Evolutionary conservation across 768 basidiomycete genomes (phyloP).

Genomic region (Trichaptum fuscoviolaceum): DNA sequence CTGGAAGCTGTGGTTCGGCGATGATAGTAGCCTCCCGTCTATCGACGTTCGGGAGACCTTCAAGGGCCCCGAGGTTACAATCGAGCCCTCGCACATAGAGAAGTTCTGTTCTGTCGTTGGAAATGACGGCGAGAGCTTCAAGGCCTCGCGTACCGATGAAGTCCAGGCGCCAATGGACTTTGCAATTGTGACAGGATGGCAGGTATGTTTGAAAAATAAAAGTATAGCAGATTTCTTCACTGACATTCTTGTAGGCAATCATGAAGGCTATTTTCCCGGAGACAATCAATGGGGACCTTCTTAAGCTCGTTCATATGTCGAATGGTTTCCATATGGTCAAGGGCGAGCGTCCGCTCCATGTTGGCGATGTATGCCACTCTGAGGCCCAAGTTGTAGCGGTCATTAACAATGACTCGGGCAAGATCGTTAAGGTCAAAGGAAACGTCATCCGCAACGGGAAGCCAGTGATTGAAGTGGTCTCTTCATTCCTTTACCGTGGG

Average conservation of each 20-base stretch:
- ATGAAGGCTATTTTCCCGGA: conserved; percentile 97
- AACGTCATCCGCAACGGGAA: conserved; percentile 69
- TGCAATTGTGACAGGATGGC: conserved; percentile 97
- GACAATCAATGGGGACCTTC: conserved; percentile 86
- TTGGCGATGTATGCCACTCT: conserved; percentile 86
- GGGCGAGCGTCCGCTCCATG: conserved; percentile 69
- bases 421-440: conserved; percentile 88
- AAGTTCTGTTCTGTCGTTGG: conserved; percentile 91
- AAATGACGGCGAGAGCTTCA: conserved; percentile 89
- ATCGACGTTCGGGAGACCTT: conserved; percentile 80
- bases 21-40: conserved; percentile 68
- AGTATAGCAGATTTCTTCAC: neutral
- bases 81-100: conserved; percentile 73
- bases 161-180: conserved; percentile 97
- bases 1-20: conserved; percentile 98
- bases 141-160: conserved; percentile 59
- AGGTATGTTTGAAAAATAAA: conserved; percentile 48
- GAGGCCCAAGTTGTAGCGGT: conserved; percentile 88
- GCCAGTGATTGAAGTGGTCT: conserved; percentile 89
- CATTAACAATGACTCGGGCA: conserved; percentile 85
- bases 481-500: conserved; percentile 96
- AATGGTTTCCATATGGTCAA: conserved; percentile 92
- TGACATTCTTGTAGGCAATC: conserved; percentile 66
- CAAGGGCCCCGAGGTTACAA: conserved; percentile 78
- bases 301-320: conserved; percentile 94